Evolutionary conservation across 2,329 filamentous ascomycete species (phyloP).

Genomic region (Xylaria sp.): DNA sequence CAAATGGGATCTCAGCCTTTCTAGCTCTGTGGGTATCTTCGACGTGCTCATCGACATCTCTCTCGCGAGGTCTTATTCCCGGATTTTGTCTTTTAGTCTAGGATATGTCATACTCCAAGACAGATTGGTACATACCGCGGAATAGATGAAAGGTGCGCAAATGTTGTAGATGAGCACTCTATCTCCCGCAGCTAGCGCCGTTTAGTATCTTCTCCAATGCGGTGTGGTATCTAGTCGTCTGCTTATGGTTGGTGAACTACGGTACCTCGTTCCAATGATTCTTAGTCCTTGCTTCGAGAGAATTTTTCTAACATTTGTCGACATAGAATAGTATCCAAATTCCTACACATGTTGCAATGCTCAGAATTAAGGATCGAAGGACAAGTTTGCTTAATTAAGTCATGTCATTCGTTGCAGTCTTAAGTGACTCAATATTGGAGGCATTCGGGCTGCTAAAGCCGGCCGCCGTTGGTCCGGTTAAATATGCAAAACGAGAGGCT

Average conservation of each 20-base stretch:
- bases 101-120: background rate
- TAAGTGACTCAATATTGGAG: background rate
- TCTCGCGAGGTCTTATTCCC: background rate
- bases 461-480: slow-evolving; percentile 20
- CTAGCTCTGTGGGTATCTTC: background rate
- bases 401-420: slow-evolving; percentile 3
- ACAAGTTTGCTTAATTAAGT: background rate
- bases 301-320: background rate
- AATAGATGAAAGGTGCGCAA: background rate
- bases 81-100: too few species aligned
- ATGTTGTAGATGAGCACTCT: background rate
- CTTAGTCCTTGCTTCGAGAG: background rate
- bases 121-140: background rate
- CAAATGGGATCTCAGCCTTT: background rate
- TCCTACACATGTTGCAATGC: background rate
- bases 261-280: background rate
- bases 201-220: background rate
- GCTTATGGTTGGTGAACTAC: background rate
- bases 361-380: background rate
- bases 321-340: background rate
- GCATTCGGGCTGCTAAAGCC: background rate
- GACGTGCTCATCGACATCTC: background rate
- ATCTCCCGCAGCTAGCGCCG: background rate
- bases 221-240: slow-evolving; percentile 2
- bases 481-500: slow-evolving; percentile 25